Evolutionary conservation across 306 rosid species (phyloP), one percentile per base, ranked within the genome.

Genomic region (Pyrus pyrifolia): DNA sequence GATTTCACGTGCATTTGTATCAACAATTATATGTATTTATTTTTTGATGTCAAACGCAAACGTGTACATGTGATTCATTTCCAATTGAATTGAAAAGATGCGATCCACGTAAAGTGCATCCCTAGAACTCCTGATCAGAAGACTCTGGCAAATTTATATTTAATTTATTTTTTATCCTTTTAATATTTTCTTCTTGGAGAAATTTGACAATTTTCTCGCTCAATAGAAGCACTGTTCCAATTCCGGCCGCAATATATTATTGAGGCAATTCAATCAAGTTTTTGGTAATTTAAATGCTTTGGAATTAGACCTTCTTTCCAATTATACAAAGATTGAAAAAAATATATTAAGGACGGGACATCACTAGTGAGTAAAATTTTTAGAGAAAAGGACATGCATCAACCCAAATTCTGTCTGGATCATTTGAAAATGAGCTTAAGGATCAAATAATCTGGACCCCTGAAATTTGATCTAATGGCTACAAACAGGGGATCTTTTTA

Each of bases 191-290:
- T 51, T 18, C 12, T 75, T 5, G 4, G 22, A 6, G 25, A 65
- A 45, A 57, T 53, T 29, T 38, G 17, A 71, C 51, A 2, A 35
- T 25, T 11, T 8, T 13, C 8, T 21, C 29, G 27, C 59, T 45
- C 38, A 31, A 33, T 4, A 10, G 13, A 18, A 29, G 18, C 44
- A 81, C 81, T 81, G 80, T 81, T 76, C 74, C 11, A 55, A 64
- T 71, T 76, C 65, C 84, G 78, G 74, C 84, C 3, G 2, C 12
- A n/a, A 51, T 62, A 44, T 31, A 53, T 35, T 51, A 72, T 25
- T 3, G 22, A 21, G 21, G 14, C 19, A 19, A 35, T 22, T 67
- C 22, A 13, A 4, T 29, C 67, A 55, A 14, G 40, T 55, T 67
- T 76, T 76, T 23, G 49, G 74, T 58, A 7, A 76, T 68, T 57